Base-by-base conservation (phyloP, 352 stramenopile genomes). In the Globisporangium apiculatum region DNA sequence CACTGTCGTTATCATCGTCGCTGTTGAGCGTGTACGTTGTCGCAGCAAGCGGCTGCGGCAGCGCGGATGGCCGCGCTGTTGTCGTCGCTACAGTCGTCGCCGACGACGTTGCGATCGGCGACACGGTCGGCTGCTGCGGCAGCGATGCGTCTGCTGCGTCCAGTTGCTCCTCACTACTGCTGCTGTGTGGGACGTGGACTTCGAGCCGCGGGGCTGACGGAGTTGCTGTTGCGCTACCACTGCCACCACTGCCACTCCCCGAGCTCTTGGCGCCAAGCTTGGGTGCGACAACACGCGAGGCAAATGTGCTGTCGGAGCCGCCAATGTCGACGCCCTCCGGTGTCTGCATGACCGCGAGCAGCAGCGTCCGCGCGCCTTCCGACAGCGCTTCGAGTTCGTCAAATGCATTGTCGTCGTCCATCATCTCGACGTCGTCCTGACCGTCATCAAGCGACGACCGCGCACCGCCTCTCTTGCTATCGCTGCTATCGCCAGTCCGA, bases 261-360 rank as follows among this genome's bases (percentile, higher is more conserved):
- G 17, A 36, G 7, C 24, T 45, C 12, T 53, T 46, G 14, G n/a
- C 11, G 11, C 57, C 54, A 5, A 24, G 7, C 9, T 60, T 59
- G 7, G 61, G 17, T 7, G 46, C 51, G 4, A 35, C 46, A 3
- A 55, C 40, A 11, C 73, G 72, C 47, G 66, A 68, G 38, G 76
- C 69, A 46, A 79, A 89, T 11, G 53, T 62, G 42, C 61, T 66
- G 18, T 86, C 77, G 48, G 71, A 76, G 9, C 90, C 79, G n/a
- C 69, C 76, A 57, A 93, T 67, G 45, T 95, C 83, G 45, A 94
- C 68, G 18, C 83, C 82, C 35, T 94, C 83, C 4, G 86, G 86
- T 2, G 83, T 95, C 55, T 94, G 83, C 86, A 95, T 95, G 5
- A 95, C 83, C 38, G 86, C 86, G 53, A 95, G 67, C 45, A 95